A percentile compares a stretch with the other conserved stretches of the same genome.
These are phyloP conservation scores for Agaricus subrufescens DNA, from an alignment of 768 basidiomycete genomes.

Conservation along the genomic window DNA sequence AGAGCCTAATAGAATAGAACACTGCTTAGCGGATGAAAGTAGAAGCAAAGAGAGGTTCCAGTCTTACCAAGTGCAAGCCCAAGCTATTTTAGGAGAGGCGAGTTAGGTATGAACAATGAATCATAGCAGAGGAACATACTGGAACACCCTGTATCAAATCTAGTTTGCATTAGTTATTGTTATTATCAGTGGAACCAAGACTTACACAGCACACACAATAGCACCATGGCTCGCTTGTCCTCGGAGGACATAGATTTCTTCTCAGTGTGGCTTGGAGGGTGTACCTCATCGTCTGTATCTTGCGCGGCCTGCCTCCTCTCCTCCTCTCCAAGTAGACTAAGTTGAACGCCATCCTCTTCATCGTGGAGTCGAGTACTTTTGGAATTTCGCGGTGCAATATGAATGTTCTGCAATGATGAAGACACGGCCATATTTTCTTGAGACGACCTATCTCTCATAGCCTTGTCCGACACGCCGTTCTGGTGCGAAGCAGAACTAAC, in stretches of 20 bases:
- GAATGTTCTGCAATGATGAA: slow-evolving; percentile 56
- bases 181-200: neutral
- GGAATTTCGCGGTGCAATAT: slow-evolving; percentile 52
- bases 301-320: slow-evolving; percentile 44
- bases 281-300: slow-evolving; percentile 37
- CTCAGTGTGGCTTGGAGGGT: slow-evolving; percentile 10
- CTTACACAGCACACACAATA: slow-evolving; percentile 87
- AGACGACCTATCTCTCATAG: slow-evolving; percentile 35
- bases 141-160: slow-evolving; percentile 88
- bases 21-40: slow-evolving; percentile 6
- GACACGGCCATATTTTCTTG: slow-evolving; percentile 46
- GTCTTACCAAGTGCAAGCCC: slow-evolving; percentile 82
- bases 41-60: neutral
- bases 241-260: slow-evolving; percentile 57
- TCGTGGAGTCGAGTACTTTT: slow-evolving; percentile 31
- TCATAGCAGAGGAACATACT: slow-evolving; percentile 40
- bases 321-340: slow-evolving; percentile 55
- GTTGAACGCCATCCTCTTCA: slow-evolving; percentile 49
- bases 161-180: slow-evolving; percentile 20
- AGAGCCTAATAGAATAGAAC: slow-evolving; percentile 57
- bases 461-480: slow-evolving; percentile 19
- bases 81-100: slow-evolving; percentile 36
- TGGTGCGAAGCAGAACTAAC: neutral
- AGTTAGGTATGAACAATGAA: slow-evolving; percentile 7
- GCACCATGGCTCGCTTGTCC: slow-evolving; percentile 80